phyloP scores from a whole-genome alignment of 768 basidiomycete genomes.

The Termitomyces sp. region DNA sequence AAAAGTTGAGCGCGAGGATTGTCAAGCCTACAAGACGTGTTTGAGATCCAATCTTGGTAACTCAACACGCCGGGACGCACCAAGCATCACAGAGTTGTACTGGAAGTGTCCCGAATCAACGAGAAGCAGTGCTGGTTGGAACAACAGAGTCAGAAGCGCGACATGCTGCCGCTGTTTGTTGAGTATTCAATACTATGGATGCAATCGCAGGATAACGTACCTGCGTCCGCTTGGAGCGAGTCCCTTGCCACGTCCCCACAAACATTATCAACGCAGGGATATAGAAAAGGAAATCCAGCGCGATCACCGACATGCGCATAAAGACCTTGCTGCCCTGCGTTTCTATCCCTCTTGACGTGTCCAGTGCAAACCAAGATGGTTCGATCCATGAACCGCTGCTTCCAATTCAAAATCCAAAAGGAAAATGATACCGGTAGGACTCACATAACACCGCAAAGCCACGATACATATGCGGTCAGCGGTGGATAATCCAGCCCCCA shows the following conservation, averaged over 20 bases:
- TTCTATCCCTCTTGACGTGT: constrained; percentile 71
- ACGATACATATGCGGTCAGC: constrained; percentile 86
- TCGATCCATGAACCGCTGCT: constrained; percentile 36
- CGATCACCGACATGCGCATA: constrained; percentile 78
- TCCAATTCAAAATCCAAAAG: background rate
- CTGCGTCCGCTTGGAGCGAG: constrained; percentile 74
- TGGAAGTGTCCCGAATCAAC: constrained; percentile 96
- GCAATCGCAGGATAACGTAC: constrained; percentile 35
- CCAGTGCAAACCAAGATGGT: constrained; percentile 68
- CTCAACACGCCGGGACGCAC: constrained; percentile 31
- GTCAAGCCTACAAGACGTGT: constrained; percentile 52
- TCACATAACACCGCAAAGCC: constrained; percentile 75
- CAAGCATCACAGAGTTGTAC: constrained; percentile 94
- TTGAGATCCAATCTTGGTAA: background rate
- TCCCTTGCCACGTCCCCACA: constrained; percentile 59
- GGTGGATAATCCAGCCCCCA: constrained; percentile 98
- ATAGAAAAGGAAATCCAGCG: constrained; percentile 69
- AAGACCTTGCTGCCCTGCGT: constrained; percentile 62
- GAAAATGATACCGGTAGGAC: constrained; percentile 24
- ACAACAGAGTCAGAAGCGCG: constrained; percentile 66
- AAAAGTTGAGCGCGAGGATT: constrained; percentile 64
- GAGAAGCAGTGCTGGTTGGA: constrained; percentile 81
- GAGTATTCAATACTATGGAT: background rate
- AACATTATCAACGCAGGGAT: constrained; percentile 72
- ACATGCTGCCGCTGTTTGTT: constrained; percentile 43